Percentiles rank a stretch among this genome's conserved stretches.
Evolutionary conservation across 2,329 filamentous ascomycete species (phyloP).

Genomic region (Fusarium drepaniforme): DNA sequence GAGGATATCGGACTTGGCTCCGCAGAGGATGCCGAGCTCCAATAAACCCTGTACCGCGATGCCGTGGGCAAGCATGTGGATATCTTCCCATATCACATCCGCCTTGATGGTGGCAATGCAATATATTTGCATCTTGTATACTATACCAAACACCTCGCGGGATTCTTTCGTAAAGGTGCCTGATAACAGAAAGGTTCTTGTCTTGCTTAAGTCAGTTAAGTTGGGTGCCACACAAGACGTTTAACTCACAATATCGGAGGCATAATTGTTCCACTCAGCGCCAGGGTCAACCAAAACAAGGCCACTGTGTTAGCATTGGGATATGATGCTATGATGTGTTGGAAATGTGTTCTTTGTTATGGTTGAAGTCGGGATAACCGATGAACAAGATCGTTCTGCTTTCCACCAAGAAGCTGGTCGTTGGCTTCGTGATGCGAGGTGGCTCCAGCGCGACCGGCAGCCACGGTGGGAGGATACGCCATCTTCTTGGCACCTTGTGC

Average conservation of each 20-base stretch:
- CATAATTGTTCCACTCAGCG: not conserved
- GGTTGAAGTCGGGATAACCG: too few species aligned
- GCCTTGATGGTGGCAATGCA: not conserved
- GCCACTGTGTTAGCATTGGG: too few species aligned
- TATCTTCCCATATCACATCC: not conserved
- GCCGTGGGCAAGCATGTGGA: not conserved
- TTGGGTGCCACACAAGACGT: not conserved
- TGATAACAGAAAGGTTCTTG: not conserved
- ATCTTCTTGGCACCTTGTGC: not conserved
- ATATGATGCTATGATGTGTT: too few species aligned
- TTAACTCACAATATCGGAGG: not conserved
- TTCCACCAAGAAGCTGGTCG: not conserved
- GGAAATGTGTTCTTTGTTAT: too few species aligned
- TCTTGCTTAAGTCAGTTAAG: not conserved
- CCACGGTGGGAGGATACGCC: not conserved
- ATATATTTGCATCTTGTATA: not conserved
- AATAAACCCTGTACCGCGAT: not conserved
- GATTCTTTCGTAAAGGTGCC: not conserved
- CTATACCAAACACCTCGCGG: not conserved
- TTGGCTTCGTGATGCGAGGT: not conserved
- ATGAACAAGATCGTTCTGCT: not conserved
- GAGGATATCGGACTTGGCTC: not conserved
- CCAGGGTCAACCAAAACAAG: not conserved
- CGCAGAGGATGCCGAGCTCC: not conserved
- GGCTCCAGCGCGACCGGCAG: not conserved